These are phyloP conservation scores for Trichophyton mentagrophytes DNA, from an alignment of 2,329 filamentous ascomycete genomes.

Conservation along the genomic window DNA sequence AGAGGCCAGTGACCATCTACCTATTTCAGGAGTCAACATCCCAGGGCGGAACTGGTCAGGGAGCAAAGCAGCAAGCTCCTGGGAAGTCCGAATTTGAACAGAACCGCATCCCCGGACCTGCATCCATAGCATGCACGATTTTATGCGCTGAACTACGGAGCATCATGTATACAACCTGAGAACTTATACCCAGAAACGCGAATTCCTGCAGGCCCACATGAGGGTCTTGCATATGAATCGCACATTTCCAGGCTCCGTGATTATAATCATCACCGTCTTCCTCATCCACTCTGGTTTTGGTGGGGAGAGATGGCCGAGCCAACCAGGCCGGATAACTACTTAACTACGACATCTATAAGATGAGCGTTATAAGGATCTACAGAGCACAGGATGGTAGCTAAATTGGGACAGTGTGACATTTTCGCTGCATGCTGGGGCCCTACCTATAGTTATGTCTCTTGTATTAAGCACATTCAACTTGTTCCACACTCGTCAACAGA, in stretches of 20 bases:
- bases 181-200: not conserved
- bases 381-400: not conserved
- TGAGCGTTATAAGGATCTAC: not conserved
- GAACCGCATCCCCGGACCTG: not conserved
- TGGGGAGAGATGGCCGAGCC: not conserved
- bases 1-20: too few species aligned
- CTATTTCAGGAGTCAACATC: too few species aligned
- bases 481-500: not conserved
- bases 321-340: not conserved
- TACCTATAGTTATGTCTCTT: not conserved
- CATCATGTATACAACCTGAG: slow-evolving; percentile 2
- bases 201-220: not conserved
- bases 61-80: too few species aligned
- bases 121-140: not conserved
- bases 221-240: not conserved
- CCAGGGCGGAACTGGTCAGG: too few species aligned
- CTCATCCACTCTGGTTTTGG: not conserved
- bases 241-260: not conserved
- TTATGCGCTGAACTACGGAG: not conserved
- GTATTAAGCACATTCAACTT: not conserved
- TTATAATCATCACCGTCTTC: not conserved
- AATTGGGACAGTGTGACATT: not conserved
- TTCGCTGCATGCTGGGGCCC: not conserved
- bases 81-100: not conserved
- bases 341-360: not conserved